A percentile compares a stretch with the other conserved stretches of the same genome.
phyloP scores from a whole-genome alignment of 345 rosid genomes.

The Eucalyptus fibrosa region DNA sequence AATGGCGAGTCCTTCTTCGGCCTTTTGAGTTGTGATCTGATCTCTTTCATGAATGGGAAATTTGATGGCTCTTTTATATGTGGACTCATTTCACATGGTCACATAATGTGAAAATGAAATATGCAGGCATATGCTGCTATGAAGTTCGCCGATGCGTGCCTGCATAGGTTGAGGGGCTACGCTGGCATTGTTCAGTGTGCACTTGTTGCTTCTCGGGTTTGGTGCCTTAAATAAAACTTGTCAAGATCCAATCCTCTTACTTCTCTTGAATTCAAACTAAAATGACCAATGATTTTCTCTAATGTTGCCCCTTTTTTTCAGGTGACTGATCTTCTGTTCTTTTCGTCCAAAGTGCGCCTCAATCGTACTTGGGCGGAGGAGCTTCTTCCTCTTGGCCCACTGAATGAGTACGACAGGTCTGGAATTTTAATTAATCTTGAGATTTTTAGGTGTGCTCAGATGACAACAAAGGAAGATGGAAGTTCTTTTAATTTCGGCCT shows the following conservation, averaged over 20 bases:
- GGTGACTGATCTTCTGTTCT: conserved; percentile 92
- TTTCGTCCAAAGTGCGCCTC: conserved; percentile 58
- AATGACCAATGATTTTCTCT: neutral
- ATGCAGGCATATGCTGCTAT: conserved; percentile 52
- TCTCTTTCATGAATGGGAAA: no score
- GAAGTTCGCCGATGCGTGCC: conserved; percentile 86
- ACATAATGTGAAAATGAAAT: no score
- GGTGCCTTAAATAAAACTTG: neutral
- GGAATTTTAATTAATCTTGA: neutral
- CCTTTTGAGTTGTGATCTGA: no score
- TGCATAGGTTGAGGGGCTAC: conserved; percentile 69
- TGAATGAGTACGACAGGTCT: conserved; percentile 74
- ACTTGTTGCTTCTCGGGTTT: conserved; percentile 66
- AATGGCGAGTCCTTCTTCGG: no score
- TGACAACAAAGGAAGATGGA: neutral
- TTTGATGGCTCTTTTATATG: no score
- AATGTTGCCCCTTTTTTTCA: neutral
- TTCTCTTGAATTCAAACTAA: neutral
- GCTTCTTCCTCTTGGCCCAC: conserved; percentile 60
- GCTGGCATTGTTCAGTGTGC: conserved; percentile 58
- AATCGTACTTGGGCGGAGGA: conserved; percentile 65
- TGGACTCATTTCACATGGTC: no score
- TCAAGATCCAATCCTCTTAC: neutral
- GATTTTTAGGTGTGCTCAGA: no score
- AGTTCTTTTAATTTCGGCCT: no score